Evolutionary conservation across 306 rosid genomes (phyloP).

Genomic region (Pyrus bretschneideri): DNA sequence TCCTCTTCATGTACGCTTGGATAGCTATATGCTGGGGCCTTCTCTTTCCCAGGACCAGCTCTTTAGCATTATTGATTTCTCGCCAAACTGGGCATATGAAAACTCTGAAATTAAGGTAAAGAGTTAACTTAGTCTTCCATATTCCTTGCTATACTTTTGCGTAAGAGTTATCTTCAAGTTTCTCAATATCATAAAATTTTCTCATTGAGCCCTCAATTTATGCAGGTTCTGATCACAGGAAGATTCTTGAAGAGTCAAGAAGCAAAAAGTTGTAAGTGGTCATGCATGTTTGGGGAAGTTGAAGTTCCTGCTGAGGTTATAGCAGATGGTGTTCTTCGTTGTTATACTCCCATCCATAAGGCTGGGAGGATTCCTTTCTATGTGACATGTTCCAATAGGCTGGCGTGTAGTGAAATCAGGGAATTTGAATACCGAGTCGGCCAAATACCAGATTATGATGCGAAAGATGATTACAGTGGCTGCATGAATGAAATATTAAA

Average conservation of each 20-base stretch:
- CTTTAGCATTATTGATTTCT: slow-evolving; percentile 71
- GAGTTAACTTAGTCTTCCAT: slow-evolving; percentile 7
- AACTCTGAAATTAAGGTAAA: slow-evolving; percentile 62
- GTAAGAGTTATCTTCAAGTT: background rate
- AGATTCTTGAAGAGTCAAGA: slow-evolving; percentile 50
- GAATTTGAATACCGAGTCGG: slow-evolving; percentile 63
- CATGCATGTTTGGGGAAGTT: slow-evolving; percentile 88
- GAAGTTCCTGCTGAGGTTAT: slow-evolving; percentile 76
- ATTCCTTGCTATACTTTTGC: background rate
- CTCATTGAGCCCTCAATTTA: slow-evolving; percentile 2
- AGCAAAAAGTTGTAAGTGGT: slow-evolving; percentile 56
- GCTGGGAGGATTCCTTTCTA: slow-evolving; percentile 79
- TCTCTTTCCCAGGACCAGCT: slow-evolving; percentile 76
- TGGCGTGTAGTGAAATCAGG: slow-evolving; percentile 87
- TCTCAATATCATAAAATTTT: background rate
- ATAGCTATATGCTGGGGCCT: slow-evolving; percentile 52
- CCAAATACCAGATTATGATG: slow-evolving; percentile 28
- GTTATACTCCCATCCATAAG: slow-evolving; percentile 70
- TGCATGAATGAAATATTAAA: slow-evolving; percentile 26
- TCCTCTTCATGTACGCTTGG: slow-evolving; percentile 48
- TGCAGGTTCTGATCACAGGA: slow-evolving; percentile 73
- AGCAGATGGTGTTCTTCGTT: slow-evolving; percentile 60
- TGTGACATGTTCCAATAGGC: slow-evolving; percentile 77
- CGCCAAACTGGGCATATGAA: slow-evolving; percentile 75
- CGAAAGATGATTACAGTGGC: slow-evolving; percentile 21